phyloP scores from a whole-genome alignment of 257 asterid species.

The Solanum rostratum region DNA sequence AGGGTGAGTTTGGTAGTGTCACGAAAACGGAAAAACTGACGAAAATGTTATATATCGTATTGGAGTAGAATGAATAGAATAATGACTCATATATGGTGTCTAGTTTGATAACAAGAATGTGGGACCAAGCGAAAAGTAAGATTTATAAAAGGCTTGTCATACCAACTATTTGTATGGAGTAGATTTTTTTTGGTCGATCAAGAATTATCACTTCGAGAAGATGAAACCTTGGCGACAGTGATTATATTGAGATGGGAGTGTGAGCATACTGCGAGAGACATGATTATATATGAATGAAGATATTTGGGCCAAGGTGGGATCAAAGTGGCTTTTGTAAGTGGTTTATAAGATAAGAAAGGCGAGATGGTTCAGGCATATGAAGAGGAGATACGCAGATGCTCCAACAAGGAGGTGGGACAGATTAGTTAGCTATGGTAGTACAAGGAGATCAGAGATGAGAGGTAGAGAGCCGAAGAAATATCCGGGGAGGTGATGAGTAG shows the following conservation, averaged over 20 bases:
- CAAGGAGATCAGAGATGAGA: background rate
- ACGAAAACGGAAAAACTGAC: background rate
- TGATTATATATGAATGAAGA: background rate
- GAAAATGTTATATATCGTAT: background rate
- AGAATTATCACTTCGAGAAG: rapidly evolving
- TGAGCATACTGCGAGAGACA: background rate
- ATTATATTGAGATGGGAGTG: background rate
- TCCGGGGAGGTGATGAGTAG: background rate
- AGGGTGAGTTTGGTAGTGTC: background rate
- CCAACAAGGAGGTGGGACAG: too few relatives aligned
- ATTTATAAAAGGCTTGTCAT: background rate
- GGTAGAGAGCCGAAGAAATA: background rate
- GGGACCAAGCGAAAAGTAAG: background rate
- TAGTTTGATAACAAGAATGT: background rate
- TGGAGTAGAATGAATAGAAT: background rate
- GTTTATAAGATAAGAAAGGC: background rate
- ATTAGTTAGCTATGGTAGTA: too few relatives aligned
- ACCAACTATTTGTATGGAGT: background rate
- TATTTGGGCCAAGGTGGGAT: background rate
- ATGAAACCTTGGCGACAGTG: background rate
- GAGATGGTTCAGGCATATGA: background rate
- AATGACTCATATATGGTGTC: rapidly evolving
- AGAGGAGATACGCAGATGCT: background rate
- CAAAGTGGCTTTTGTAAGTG: background rate
- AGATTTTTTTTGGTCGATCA: background rate